These are phyloP conservation scores for Hylodesmum podocarpum DNA, from an alignment of 306 rosid genomes.

Conservation along the genomic window DNA sequence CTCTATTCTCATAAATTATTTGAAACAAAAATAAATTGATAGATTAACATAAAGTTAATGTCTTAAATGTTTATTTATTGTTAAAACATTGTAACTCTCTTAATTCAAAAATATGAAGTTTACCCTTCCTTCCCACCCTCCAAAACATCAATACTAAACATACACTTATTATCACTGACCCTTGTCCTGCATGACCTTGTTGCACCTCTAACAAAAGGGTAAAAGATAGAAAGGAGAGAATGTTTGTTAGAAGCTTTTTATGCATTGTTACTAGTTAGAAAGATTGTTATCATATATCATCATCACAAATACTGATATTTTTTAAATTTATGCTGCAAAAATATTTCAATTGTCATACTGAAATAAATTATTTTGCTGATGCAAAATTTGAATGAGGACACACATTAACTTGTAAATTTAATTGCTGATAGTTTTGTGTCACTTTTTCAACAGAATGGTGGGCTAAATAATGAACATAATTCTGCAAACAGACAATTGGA, in stretches of 20 bases:
- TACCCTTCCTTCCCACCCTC: background rate
- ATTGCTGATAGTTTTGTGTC: background rate
- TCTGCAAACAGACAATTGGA: slow-evolving; percentile 57
- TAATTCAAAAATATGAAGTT: background rate
- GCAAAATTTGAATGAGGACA: slow-evolving; percentile 19
- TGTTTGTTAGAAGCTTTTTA: background rate
- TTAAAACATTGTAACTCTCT: background rate
- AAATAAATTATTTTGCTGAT: slow-evolving; percentile 19
- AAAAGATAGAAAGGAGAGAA: slow-evolving; percentile 6
- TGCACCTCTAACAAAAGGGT: slow-evolving; percentile 8
- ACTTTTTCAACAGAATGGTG: slow-evolving; percentile 51
- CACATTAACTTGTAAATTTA: background rate
- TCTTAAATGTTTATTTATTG: background rate
- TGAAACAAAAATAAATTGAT: background rate
- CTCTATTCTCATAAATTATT: background rate
- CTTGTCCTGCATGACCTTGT: background rate
- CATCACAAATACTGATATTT: background rate
- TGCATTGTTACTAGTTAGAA: background rate
- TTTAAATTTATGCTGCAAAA: slow-evolving; percentile 1
- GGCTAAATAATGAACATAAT: slow-evolving; percentile 44
- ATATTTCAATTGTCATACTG: background rate
- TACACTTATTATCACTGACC: background rate
- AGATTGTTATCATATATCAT: background rate
- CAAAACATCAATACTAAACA: background rate
- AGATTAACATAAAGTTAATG: background rate